Base-by-base conservation (phyloP, 192 early-diverging fungal species). In the Coemansia sp. region DNA sequence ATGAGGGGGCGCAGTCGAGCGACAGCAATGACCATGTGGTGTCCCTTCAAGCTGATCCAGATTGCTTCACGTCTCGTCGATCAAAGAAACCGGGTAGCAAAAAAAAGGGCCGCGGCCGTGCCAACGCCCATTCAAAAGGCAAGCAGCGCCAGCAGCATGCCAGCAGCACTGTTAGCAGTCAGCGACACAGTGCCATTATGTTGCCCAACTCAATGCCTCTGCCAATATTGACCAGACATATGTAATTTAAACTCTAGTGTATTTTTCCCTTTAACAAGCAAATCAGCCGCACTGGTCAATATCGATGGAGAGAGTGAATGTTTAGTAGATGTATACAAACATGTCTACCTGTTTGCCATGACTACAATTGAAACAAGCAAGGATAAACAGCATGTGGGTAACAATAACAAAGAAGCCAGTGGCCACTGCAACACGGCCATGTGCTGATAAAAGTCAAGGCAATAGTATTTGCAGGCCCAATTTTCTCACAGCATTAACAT, bases 241-340 rank as follows among this genome's bases (percentile, higher is more conserved):
- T 78, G 76, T 78, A 78, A 78, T 73, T 78, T 22, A 73, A 71
- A 47, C 50, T 58, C 57, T 19, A 38, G 51, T 63, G 51, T 63
- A 63, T 63, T 54, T 54, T 54, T 50, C 4, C 25, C 51, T 61
- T 61, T 47, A n/a, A 4, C 24, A 23, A 47, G 12, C 41, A 60
- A 55, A 23, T 12, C 50, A 52, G 16, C 9, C 32, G 48, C 48
- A 25, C 30, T 62, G 30, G 50, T 50, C 59, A 52, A 52, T 26
- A 2, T 47, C 19, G 34, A 7, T 58, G 34, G 25, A 58, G n/a
- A 14, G 12, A 34, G 32, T 10, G 12, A 10, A 34, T 34, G 32
- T 34, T 34, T 34, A 34, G 32, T 10, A 34, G 8, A 34, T 34
- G 5, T 34, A 2, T 34, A 34, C 32, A 34, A 34, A 7, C 32